Percentiles rank a stretch among this genome's conserved stretches.
Conservation (phyloP, 345 rosid species). For the Punica granatum region DNA sequence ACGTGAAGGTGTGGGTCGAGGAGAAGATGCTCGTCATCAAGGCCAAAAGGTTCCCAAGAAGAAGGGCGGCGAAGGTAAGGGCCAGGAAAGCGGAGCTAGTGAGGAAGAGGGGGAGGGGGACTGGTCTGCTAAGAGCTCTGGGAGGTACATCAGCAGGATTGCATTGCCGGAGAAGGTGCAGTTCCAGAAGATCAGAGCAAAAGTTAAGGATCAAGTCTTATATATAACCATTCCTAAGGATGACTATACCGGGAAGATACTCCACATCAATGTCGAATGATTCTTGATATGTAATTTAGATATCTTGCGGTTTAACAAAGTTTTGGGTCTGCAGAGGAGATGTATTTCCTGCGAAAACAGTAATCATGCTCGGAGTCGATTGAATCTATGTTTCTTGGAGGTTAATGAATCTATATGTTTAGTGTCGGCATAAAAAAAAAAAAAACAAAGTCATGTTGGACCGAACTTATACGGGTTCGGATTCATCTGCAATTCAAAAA, state of each 20-base stretch:
- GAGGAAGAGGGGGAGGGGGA: constrained; percentile 32
- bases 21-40: constrained; percentile 50
- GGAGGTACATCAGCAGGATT: constrained; percentile 44
- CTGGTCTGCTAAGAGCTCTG: constrained; percentile 54
- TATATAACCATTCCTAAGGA: constrained; percentile 46
- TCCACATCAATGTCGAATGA: constrained; percentile 29
- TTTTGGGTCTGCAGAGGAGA: too few relatives aligned
- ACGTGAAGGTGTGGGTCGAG: constrained; percentile 60
- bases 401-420: too few relatives aligned
- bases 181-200: constrained; percentile 61
- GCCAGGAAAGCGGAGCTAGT: background rate
- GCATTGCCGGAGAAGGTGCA: constrained; percentile 54
- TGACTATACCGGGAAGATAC: constrained; percentile 12
- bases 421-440: too few relatives aligned
- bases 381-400: too few relatives aligned
- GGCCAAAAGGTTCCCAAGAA: constrained; percentile 34
- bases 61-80: constrained; percentile 6
- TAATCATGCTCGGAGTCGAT: too few relatives aligned
- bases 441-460: too few relatives aligned
- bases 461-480: too few relatives aligned
- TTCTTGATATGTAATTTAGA: background rate
- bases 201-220: constrained; percentile 56
- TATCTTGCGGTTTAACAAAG: too few relatives aligned
- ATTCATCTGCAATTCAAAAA: too few relatives aligned
- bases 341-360: too few relatives aligned